Evolutionary conservation across 1,284 basidiomycete species (phyloP), one percentile per base, ranked within the genome.

Genomic region (Leccinum subspadiceum): DNA sequence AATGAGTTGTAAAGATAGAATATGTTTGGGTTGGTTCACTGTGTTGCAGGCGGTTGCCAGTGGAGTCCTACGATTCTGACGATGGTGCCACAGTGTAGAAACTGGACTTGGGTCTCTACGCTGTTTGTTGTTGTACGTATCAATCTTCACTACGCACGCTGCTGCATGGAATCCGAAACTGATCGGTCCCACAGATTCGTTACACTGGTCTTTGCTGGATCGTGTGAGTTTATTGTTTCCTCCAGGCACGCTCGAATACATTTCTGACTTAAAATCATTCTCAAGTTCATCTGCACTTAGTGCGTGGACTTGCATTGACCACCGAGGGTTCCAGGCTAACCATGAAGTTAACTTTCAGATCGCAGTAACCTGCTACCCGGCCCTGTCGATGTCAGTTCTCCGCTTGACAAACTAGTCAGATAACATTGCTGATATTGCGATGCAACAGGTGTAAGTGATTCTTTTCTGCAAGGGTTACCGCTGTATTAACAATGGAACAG

Each of bases 71-170:
- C 2, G 3, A 48, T 15, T n/a, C 26, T 59, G 41, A 61, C 2
- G 0, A 2, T 20, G 22, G n/a, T 26, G 22, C 15, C 8, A 17
- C 39, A 70, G 66, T 17, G 24, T 10, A 59, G 44, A 22, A 51
- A 53, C 5, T 70, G 66, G 68, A 65, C 56, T 4, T 54, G 52
- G 31, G 50, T 70, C 5, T 62, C 68, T 9, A 26, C 17, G 5
- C 17, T 65, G 1, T 67, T 67, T 26, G 2, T 61, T 15, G 3
- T 70, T 2, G 68, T 67, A 49, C 0, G 68, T 58, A 49, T 31
- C 15, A n/a, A 5, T 5, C 53, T 10, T 20, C 10, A 12, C 6
- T 2, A 8, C 2, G 35, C 24, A 17, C 3, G 12, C 29, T 5
- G 5, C 0, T 15, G 39, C 10, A 44, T 26, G 13, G 24, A 17